phyloP scores from a whole-genome alignment of 306 rosid genomes.

The Acmispon strigosus region DNA sequence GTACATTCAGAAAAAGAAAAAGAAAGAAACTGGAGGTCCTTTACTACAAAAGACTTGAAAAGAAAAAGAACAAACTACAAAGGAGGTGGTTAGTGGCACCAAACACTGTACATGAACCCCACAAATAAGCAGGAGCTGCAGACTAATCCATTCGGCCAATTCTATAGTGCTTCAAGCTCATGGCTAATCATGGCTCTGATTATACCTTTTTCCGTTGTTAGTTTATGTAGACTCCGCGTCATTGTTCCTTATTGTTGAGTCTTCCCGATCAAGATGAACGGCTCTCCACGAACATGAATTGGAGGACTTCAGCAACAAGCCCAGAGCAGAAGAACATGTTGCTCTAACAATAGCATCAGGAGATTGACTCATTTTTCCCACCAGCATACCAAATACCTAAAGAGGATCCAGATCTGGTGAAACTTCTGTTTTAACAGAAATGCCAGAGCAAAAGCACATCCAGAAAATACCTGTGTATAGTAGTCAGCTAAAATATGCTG shows the following conservation, averaged over 20 bases:
- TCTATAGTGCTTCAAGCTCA: background rate
- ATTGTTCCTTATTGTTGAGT: conserved; percentile 33
- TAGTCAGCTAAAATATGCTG: conserved; percentile 67
- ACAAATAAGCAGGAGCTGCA: background rate
- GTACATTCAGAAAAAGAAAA: conserved; percentile 5
- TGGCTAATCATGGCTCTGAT: background rate
- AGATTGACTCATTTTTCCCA: conserved; percentile 76
- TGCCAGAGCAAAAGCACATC: background rate
- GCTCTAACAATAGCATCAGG: conserved; percentile 83
- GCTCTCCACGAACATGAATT: conserved; percentile 53
- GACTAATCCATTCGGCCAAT: background rate
- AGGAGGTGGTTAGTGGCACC: conserved; percentile 7
- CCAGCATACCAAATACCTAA: conserved; percentile 73
- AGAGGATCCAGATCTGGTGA: conserved; percentile 14
- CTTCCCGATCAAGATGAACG: conserved; percentile 43
- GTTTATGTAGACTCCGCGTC: conserved; percentile 23
- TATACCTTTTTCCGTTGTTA: background rate
- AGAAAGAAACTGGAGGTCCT: background rate
- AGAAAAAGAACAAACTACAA: background rate
- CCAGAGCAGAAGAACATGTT: conserved; percentile 76
- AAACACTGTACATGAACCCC: conserved; percentile 21
- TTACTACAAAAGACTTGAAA: background rate
- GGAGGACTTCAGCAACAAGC: conserved; percentile 72
- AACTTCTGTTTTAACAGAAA: conserved; percentile 7
- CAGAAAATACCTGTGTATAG: conserved; percentile 58